Percentiles rank a stretch among this genome's conserved stretches.
These are phyloP conservation scores for Blastomyces gilchristii DNA, from an alignment of 2,329 filamentous ascomycete species.

Conservation along the genomic window DNA sequence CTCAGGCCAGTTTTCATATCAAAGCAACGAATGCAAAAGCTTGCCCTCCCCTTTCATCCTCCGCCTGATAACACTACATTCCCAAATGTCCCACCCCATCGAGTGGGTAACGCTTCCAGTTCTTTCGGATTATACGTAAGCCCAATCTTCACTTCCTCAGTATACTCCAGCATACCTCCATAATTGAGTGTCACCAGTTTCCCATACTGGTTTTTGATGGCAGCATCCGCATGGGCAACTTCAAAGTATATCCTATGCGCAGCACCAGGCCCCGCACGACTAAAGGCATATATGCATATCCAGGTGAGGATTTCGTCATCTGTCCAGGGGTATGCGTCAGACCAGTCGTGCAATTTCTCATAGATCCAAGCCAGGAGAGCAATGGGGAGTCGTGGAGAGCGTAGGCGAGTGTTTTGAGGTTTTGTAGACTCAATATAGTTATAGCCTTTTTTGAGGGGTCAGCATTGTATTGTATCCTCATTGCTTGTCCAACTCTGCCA, in stretches of 20 bases:
- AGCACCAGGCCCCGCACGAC: conserved; percentile 56
- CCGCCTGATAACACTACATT: conserved; percentile 41
- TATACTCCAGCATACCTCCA: conserved; percentile 31
- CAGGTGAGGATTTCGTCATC: conserved; percentile 68
- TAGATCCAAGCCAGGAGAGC: conserved; percentile 68
- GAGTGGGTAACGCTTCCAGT: conserved; percentile 39
- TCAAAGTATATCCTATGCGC: conserved; percentile 66
- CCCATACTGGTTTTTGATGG: conserved; percentile 11
- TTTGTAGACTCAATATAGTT: conserved; percentile 53
- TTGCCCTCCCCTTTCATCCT: conserved; percentile 36
- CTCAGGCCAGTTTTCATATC: background rate
- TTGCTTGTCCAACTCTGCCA: background rate
- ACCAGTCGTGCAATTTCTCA: conserved; percentile 71
- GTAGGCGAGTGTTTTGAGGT: conserved; percentile 64
- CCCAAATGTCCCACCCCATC: conserved; percentile 43
- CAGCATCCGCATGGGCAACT: conserved; percentile 33
- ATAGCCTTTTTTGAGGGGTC: conserved; percentile 38
- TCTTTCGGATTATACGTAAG: conserved; percentile 44
- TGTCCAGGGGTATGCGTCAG: conserved; percentile 60
- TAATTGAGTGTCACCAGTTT: background rate
- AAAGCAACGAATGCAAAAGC: background rate
- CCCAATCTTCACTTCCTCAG: conserved; percentile 43
- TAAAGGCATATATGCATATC: conserved; percentile 65
- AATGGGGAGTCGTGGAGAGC: conserved; percentile 56
- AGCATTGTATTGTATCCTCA: background rate